phyloP scores from a whole-genome alignment of 2,329 filamentous ascomycete species.

The Fusarium bactridioides region DNA sequence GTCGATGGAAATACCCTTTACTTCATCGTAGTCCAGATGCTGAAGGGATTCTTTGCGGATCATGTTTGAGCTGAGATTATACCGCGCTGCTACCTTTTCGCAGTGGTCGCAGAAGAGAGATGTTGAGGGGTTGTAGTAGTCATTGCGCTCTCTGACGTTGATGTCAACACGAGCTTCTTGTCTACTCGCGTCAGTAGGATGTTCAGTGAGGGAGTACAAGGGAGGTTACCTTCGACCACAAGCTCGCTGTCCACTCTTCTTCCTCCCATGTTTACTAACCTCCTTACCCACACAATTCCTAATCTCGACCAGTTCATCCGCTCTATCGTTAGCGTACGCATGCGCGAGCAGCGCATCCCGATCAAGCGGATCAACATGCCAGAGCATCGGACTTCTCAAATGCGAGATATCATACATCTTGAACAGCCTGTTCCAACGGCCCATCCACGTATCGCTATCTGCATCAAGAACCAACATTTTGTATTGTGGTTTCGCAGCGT shows the following conservation, averaged over 20 bases:
- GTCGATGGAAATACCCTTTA: slow-evolving; percentile 53
- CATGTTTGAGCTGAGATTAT: slow-evolving; percentile 56
- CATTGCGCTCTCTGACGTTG: slow-evolving; percentile 72
- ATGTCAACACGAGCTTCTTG: slow-evolving; percentile 60
- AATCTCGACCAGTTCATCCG: slow-evolving; percentile 73
- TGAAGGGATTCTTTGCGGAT: slow-evolving; percentile 67
- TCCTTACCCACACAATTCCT: slow-evolving; percentile 80
- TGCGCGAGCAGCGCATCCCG: slow-evolving; percentile 76
- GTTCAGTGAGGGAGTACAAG: fast-evolving
- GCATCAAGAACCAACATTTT: slow-evolving; percentile 73
- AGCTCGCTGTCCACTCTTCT: slow-evolving; percentile 55
- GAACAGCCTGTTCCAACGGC: slow-evolving; percentile 75
- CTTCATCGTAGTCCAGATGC: slow-evolving; percentile 66
- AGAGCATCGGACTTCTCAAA: slow-evolving; percentile 82
- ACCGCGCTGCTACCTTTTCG: slow-evolving; percentile 62
- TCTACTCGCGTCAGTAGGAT: slow-evolving; percentile 30
- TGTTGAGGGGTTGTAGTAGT: slow-evolving; percentile 73
- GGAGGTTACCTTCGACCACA: slow-evolving; percentile 54
- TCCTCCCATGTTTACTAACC: slow-evolving; percentile 80
- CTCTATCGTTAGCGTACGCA: slow-evolving; percentile 67
- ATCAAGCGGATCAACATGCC: slow-evolving; percentile 80
- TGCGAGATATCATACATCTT: slow-evolving; percentile 73
- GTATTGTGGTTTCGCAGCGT: slow-evolving; percentile 38
- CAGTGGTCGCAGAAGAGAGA: slow-evolving; percentile 71
- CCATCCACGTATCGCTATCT: slow-evolving; percentile 70